Conservation (phyloP, 306 rosid genomes). For the Casuarina equisetifolia region DNA sequence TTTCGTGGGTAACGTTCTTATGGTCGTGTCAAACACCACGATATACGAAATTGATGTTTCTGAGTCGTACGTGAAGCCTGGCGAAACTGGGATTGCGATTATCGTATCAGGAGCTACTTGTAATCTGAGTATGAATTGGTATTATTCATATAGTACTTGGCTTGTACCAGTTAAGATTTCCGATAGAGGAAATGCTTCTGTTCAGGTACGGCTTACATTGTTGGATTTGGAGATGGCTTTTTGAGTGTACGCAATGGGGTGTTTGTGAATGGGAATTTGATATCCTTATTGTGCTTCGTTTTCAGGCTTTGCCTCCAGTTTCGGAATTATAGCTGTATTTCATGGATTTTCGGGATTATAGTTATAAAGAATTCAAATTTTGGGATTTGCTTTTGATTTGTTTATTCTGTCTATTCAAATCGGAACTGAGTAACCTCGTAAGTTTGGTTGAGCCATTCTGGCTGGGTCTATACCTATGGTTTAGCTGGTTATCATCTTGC, state of each 20-base stretch:
- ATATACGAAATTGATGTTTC: constrained; percentile 59
- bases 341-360: not conserved
- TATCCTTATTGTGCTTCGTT: not conserved
- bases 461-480: no score
- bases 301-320: not conserved
- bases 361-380: not conserved
- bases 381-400: not conserved
- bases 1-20: constrained; percentile 56
- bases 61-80: constrained; percentile 54
- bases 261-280: not conserved
- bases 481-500: no score
- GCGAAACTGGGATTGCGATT: constrained; percentile 58
- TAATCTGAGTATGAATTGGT: constrained; percentile 77
- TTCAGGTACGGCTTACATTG: constrained; percentile 52
- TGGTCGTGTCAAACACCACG: constrained; percentile 62
- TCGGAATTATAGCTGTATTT: not conserved
- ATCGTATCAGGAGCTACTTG: constrained; percentile 70
- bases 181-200: constrained; percentile 67
- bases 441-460: no score
- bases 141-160: constrained; percentile 74
- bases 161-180: constrained; percentile 58
- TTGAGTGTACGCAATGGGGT: not conserved
- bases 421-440: not conserved
- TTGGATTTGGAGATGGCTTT: not conserved
- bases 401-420: not conserved